phyloP scores from a whole-genome alignment of 495 filamentous ascomycete genomes.

The Hyaloscypha variabilis region DNA sequence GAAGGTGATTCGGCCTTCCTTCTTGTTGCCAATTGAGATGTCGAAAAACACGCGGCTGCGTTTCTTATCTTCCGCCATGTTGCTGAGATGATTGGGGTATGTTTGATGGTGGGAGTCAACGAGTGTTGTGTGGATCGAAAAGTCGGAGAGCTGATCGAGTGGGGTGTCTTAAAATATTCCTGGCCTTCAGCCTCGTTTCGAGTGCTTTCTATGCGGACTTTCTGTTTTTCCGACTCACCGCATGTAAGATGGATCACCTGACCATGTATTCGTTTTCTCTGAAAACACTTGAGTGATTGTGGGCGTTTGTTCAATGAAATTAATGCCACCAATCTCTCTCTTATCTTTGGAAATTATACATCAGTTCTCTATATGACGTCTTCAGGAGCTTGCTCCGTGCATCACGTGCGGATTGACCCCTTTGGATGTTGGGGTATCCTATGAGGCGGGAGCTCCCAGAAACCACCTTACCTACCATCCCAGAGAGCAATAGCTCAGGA shows the following conservation, averaged over 20 bases:
- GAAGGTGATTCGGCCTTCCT: conserved; percentile 74
- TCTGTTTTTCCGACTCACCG: not conserved
- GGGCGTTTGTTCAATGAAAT: too few relatives aligned
- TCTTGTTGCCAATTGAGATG: conserved; percentile 73
- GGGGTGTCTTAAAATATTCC: not conserved
- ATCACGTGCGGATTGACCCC: not conserved
- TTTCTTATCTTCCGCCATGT: conserved; percentile 31
- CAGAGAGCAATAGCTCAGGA: not conserved
- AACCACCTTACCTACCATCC: not conserved
- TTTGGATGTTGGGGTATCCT: not conserved
- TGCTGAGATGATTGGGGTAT: not conserved
- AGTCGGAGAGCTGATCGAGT: not conserved
- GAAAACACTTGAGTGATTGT: not conserved
- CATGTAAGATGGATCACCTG: not conserved
- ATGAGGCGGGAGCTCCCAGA: not conserved
- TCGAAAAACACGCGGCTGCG: conserved; percentile 87
- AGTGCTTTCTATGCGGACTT: not conserved
- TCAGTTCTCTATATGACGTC: too few relatives aligned
- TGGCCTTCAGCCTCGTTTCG: conserved; percentile 20
- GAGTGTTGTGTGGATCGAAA: not conserved
- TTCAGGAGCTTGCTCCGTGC: not conserved
- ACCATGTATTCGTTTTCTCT: not conserved
- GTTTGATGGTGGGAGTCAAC: not conserved
- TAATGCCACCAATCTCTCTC: too few relatives aligned
- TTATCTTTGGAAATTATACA: too few relatives aligned